A percentile compares a stretch with the other conserved stretches of the same genome.
Evolutionary conservation across 257 asterid species (phyloP).

Genomic region (Lycium ferocissimum): DNA sequence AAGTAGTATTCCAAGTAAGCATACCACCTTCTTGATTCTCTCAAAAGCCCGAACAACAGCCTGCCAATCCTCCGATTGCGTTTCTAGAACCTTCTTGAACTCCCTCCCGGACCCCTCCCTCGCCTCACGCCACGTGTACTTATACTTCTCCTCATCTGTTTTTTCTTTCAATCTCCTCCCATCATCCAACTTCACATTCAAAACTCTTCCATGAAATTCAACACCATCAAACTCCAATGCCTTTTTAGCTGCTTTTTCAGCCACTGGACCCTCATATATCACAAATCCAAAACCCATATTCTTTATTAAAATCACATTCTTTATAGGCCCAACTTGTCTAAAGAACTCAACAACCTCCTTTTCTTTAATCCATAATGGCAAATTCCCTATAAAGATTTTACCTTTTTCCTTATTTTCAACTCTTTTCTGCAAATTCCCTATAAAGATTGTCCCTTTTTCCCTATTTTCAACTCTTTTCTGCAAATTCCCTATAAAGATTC

Average conservation of each 20-base stretch:
- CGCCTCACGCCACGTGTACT: conserved; percentile 79
- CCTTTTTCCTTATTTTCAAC: too few relatives aligned
- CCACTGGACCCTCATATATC: conserved; percentile 65
- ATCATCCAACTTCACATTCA: conserved; percentile 87
- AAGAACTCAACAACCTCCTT: too few relatives aligned
- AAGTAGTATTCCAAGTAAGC: conserved; percentile 25
- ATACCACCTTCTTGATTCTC: conserved; percentile 80
- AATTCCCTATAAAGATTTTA: too few relatives aligned
- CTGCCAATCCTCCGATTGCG: conserved; percentile 93
- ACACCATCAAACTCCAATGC: conserved; percentile 96
- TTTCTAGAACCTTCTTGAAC: conserved; percentile 72
- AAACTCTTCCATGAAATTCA: conserved; percentile 90
- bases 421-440: too few relatives aligned
- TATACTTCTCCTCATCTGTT: conserved; percentile 50
- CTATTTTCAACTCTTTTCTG: too few relatives aligned
- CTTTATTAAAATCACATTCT: conserved; percentile 66
- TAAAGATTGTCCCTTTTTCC: too few relatives aligned
- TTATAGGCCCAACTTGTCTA: too few relatives aligned
- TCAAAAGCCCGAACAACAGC: conserved; percentile 87
- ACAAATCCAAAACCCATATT: conserved; percentile 97
- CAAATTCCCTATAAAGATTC: too few relatives aligned
- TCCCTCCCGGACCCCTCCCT: conserved; percentile 73
- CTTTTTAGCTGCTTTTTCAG: conserved; percentile 81
- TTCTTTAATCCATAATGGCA: too few relatives aligned
- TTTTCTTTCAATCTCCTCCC: conserved; percentile 72